Base-by-base conservation (phyloP, 129 eudicot genomes). In the Pseudognaphalium luteoalbum region DNA sequence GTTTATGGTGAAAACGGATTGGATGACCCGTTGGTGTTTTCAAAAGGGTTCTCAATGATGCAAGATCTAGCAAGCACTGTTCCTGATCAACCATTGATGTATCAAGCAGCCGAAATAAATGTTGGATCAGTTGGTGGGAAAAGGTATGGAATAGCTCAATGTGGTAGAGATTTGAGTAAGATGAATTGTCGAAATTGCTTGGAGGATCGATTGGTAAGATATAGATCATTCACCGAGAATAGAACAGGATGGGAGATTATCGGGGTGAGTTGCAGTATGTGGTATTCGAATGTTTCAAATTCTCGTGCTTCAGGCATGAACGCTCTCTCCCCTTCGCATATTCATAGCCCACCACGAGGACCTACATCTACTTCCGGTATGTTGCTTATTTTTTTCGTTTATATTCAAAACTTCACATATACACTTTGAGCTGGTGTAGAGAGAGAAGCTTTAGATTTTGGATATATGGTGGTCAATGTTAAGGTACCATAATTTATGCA, bases 121-220 rank as follows among this genome's bases (percentile, higher is more conserved):
- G 76, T 75, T 21, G 80, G 80, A n/a, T n/a, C n/a, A 30, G 57
- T 2, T 17, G 34, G 41, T 42, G 72, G 72, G 30, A 81, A 59
- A 64, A 59, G 80, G 59, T 81, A 59, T 75, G 80, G 80, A 37
- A 37, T 81, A 71, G 81, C 61, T 68, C 77, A 81, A 22, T 81
- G 84, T 33, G 72, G 42, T 50, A 74, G 84, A 68, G 76, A 81
- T 68, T 19, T 81, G 72, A 81, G 76, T 34, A 70, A 39, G 35
- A 2, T 60, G 21, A 10, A 70, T 25, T 81, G 85, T 70, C 34
- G 4, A 37, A 62, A 81, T 35, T 75, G 85, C 77, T 70, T 81
- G 77, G 81, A 61, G 54, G 73, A 63, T 16, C n/a, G 59, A 51
- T 14, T 79, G 37, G 50, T 7, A 4, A 5, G 2, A 0, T 21